A percentile compares a stretch with the other conserved stretches of the same genome.
phyloP scores from a whole-genome alignment of 1,139 yeast species.

The Yamadazyma trypodendri region DNA sequence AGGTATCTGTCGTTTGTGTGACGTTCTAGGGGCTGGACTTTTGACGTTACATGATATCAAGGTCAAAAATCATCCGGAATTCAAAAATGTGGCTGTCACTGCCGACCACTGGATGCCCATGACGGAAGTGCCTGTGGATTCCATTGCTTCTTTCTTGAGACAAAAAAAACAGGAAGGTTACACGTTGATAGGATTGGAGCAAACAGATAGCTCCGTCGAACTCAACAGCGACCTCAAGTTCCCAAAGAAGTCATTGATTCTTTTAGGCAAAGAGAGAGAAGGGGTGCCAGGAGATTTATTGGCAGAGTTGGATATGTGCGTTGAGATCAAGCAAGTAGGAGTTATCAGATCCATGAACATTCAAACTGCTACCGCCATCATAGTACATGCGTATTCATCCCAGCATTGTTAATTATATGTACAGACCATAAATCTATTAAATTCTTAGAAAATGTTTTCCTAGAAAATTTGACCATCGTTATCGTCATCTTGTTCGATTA shows the following conservation, averaged over 20 bases:
- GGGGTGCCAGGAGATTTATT: constrained; percentile 88
- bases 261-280: constrained; percentile 84
- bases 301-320: constrained; percentile 80
- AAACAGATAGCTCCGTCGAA: constrained; percentile 81
- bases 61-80: constrained; percentile 64
- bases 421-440: no score
- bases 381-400: constrained; percentile 84
- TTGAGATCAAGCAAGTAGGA: constrained; percentile 90
- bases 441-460: no score
- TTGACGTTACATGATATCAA: constrained; percentile 72
- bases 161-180: constrained; percentile 75
- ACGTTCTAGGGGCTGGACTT: constrained; percentile 85
- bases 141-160: constrained; percentile 56
- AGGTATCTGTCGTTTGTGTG: constrained; percentile 89
- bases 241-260: constrained; percentile 74
- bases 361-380: constrained; percentile 93
- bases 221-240: constrained; percentile 63
- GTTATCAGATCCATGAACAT: constrained; percentile 93
- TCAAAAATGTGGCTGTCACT: constrained; percentile 86
- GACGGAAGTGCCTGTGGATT: constrained; percentile 65
- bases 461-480: constrained; percentile 29
- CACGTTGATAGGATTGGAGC: constrained; percentile 86
- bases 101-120: constrained; percentile 97
- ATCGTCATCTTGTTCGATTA: constrained; percentile 39
- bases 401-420: constrained; percentile 52